phyloP scores from a whole-genome alignment of 495 filamentous ascomycete species.

The Clavariopsis aquatica region DNA sequence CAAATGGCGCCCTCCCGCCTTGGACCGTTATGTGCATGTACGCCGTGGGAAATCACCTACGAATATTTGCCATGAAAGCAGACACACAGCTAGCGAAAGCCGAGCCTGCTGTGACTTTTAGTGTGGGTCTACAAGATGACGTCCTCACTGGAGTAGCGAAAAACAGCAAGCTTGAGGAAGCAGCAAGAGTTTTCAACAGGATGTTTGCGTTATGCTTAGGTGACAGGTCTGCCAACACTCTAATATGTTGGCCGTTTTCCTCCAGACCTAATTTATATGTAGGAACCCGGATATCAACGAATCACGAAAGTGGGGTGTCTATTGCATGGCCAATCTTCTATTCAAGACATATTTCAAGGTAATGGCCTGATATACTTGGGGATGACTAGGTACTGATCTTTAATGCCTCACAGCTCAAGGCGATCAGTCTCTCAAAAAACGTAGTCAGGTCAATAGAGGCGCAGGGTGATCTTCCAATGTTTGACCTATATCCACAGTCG shows the following conservation, averaged over 20 bases:
- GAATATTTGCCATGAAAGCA: constrained; percentile 84
- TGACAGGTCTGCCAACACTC: constrained; percentile 66
- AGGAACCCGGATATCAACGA: constrained; percentile 78
- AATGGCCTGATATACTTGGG: background rate
- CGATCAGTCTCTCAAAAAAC: constrained; percentile 85
- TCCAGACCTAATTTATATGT: constrained; percentile 35
- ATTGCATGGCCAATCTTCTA: constrained; percentile 85
- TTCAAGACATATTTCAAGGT: constrained; percentile 98
- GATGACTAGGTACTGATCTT: constrained; percentile 1
- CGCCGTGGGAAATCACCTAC: constrained; percentile 75
- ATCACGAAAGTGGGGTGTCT: constrained; percentile 95
- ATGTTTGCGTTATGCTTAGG: constrained; percentile 85
- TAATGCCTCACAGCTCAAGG: constrained; percentile 62
- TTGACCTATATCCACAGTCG: constrained; percentile 75
- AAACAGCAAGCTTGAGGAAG: constrained; percentile 82
- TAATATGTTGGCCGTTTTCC: background rate
- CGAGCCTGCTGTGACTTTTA: constrained; percentile 49
- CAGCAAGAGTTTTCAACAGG: constrained; percentile 80
- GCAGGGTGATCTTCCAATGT: constrained; percentile 70
- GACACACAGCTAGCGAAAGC: constrained; percentile 62
- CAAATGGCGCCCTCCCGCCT: constrained; percentile 61
- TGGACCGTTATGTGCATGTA: constrained; percentile 93
- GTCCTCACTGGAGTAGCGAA: constrained; percentile 68
- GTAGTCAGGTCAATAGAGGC: constrained; percentile 78
- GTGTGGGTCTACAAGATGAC: constrained; percentile 69